These are phyloP conservation scores for Exophiala oligosperma DNA, from an alignment of 2,329 filamentous ascomycete species.

Conservation along the genomic window DNA sequence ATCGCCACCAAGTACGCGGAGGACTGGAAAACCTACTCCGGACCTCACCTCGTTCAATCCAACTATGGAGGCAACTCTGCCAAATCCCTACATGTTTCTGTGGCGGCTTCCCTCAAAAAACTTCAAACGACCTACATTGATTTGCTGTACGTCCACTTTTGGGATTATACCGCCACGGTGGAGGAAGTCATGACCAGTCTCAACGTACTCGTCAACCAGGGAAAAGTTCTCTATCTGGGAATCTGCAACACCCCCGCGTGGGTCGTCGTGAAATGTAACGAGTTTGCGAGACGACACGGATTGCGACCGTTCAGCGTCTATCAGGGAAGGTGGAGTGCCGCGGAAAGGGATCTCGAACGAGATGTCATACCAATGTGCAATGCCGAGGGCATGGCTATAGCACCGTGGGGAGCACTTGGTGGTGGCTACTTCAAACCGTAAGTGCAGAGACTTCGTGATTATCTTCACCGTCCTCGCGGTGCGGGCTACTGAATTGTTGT, in stretches of 20 bases:
- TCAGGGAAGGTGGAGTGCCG: constrained; percentile 63
- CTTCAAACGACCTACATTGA: constrained; percentile 39
- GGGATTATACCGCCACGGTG: constrained; percentile 66
- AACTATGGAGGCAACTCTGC: constrained; percentile 45
- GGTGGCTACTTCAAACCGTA: constrained; percentile 51
- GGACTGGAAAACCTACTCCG: too few relatives aligned
- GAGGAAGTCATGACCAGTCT: constrained; percentile 68
- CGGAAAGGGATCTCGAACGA: constrained; percentile 64
- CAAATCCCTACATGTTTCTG: constrained; percentile 34
- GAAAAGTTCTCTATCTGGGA: constrained; percentile 68
- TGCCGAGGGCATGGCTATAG: constrained; percentile 61
- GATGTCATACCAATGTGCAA: constrained; percentile 67
- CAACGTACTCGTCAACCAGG: constrained; percentile 58
- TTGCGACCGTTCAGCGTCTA: constrained; percentile 50
- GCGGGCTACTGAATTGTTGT: too few relatives aligned
- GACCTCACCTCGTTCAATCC: not conserved
- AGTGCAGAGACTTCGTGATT: constrained; percentile 29
- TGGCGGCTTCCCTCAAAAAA: constrained; percentile 36
- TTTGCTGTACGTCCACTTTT: constrained; percentile 42
- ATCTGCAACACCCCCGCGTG: constrained; percentile 16
- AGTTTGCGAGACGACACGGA: constrained; percentile 62
- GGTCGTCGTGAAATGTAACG: constrained; percentile 47
- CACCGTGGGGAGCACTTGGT: constrained; percentile 56
- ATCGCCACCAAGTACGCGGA: constrained; percentile 55
- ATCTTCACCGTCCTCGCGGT: constrained; percentile 25